These are phyloP conservation scores for Solanum gracilifrons DNA, from an alignment of 257 asterid genomes.

Conservation along the genomic window DNA sequence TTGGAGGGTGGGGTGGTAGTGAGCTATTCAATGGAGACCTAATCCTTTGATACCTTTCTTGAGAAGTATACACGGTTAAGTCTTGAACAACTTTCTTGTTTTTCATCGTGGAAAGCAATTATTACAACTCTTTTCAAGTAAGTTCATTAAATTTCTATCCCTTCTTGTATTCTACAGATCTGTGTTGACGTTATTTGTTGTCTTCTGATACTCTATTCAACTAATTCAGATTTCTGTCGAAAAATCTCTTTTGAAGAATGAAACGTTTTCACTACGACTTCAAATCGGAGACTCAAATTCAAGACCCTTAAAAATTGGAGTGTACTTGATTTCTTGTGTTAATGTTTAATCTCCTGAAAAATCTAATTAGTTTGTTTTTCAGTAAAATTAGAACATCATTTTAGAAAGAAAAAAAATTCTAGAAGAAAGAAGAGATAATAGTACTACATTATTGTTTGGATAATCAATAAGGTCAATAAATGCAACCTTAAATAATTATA, in stretches of 20 bases:
- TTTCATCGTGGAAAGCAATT: not conserved
- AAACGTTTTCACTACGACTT: not conserved
- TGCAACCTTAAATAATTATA: not conserved
- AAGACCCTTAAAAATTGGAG: not conserved
- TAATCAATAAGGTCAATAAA: not conserved
- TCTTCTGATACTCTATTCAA: not conserved
- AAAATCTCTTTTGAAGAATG: not conserved
- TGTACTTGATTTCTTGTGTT: not conserved
- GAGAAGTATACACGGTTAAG: not conserved
- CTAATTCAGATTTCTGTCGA: rapidly evolving
- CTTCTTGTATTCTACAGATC: not conserved
- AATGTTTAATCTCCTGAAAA: not conserved
- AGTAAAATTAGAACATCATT: not conserved
- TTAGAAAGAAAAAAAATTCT: not conserved
- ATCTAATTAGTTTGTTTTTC: not conserved
- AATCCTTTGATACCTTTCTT: not conserved
- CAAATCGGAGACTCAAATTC: not conserved
- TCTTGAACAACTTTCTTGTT: not conserved
- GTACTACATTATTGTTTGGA: not conserved
- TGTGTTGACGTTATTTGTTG: not conserved
- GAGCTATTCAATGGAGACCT: not conserved
- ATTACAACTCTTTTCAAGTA: not conserved
- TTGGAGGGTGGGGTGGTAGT: not conserved
- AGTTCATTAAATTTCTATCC: not conserved
- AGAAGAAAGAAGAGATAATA: not conserved